Conservation (phyloP, 257 asterid genomes). For the Apocynum venetum region DNA sequence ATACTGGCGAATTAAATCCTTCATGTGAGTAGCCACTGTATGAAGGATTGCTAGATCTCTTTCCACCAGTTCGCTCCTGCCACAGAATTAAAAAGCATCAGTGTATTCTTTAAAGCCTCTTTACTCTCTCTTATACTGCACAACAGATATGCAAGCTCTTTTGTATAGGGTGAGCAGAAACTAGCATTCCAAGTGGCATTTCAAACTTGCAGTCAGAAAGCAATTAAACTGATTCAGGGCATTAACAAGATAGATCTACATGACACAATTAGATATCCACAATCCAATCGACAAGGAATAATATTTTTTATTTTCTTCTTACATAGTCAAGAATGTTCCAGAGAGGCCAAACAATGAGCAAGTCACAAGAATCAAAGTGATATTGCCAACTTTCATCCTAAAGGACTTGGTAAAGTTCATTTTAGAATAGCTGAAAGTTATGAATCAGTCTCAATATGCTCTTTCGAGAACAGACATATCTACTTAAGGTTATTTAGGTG, state of each 20-base stretch:
- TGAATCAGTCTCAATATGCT: background rate
- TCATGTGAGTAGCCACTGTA: slow-evolving; percentile 39
- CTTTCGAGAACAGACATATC: background rate
- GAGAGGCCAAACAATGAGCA: background rate
- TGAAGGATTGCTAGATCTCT: slow-evolving; percentile 46
- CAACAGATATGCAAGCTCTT: background rate
- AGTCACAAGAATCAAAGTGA: background rate
- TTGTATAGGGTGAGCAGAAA: background rate
- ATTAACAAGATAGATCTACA: background rate
- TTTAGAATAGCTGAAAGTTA: background rate
- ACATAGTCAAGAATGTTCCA: background rate
- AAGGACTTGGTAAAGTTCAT: background rate
- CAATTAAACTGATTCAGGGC: background rate
- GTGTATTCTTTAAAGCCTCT: slow-evolving; percentile 6
- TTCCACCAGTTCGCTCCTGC: slow-evolving; percentile 74
- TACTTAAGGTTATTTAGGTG: background rate
- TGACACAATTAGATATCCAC: background rate
- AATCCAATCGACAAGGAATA: background rate
- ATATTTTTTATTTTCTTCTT: background rate
- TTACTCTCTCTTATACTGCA: background rate
- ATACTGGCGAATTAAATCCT: slow-evolving; percentile 72
- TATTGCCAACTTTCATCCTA: background rate
- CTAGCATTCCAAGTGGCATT: background rate
- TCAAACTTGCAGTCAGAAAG: slow-evolving; percentile 7
- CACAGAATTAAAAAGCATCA: slow-evolving; percentile 18